Evolutionary conservation across 1,139 yeast species (phyloP).

Genomic region (Sugiyamaella castrensis): DNA sequence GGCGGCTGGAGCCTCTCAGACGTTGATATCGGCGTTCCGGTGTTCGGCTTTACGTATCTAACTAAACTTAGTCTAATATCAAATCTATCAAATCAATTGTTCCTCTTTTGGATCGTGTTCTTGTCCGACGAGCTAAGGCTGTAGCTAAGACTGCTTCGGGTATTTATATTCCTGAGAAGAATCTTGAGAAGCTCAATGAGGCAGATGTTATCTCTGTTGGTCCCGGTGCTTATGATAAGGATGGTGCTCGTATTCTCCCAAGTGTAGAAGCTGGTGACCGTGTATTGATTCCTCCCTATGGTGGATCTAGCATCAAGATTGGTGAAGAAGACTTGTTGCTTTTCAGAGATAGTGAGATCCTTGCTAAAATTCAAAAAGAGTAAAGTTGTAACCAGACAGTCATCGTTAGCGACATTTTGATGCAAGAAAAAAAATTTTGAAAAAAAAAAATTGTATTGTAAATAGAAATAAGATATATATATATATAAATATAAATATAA

Average conservation of each 20-base stretch:
- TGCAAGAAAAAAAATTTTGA: neutral
- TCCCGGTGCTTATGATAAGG: slow-evolving; percentile 54
- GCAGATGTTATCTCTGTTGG: slow-evolving; percentile 45
- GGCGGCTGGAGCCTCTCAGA: no score
- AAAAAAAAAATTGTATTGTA: neutral
- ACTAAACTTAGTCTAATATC: slow-evolving; percentile 45
- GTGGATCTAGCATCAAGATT: slow-evolving; percentile 82
- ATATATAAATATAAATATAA: neutral
- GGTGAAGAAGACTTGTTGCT: slow-evolving; percentile 57
- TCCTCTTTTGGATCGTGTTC: slow-evolving; percentile 92
- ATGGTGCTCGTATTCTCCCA: slow-evolving; percentile 67
- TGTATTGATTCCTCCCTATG: slow-evolving; percentile 88
- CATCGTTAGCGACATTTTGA: neutral
- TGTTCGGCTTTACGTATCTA: slow-evolving; percentile 15
- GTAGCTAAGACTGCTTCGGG: slow-evolving; percentile 92
- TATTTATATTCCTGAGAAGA: slow-evolving; percentile 92
- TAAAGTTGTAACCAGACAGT: slow-evolving; percentile 11
- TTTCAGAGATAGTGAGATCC: slow-evolving; percentile 84
- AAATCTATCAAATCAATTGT: slow-evolving; percentile 84
- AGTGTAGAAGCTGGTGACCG: slow-evolving; percentile 85
- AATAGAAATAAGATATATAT: neutral
- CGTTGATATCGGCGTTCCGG: neutral
- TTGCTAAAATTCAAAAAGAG: slow-evolving; percentile 71
- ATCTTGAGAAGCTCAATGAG: slow-evolving; percentile 83
- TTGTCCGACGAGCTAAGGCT: slow-evolving; percentile 92